Evolutionary conservation across 371 early-diverging fungal species (phyloP), one percentile per base, ranked within the genome.

Genomic region (Thermomucor indicae-seudaticae): DNA sequence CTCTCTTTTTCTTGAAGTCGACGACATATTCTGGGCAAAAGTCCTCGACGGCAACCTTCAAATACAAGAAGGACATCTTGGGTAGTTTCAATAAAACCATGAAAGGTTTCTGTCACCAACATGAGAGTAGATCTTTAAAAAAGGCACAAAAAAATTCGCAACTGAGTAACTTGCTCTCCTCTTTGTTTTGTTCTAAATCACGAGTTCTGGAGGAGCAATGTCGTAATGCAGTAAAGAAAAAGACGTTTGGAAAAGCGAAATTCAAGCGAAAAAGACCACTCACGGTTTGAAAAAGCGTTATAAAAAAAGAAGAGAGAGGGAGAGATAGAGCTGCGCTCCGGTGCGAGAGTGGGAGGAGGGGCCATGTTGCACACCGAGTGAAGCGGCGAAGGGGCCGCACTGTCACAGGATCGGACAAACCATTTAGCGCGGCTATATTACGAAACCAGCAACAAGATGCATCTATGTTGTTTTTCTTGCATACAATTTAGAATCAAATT

Each of bases 21-120:
- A 7, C 90, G 64, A 28, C 61, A 68, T 14, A 86, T 69, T 22
- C 80, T 80, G 4, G 81, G 78, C 14, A 84, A 59, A 0, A 77
- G 42, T 11, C 76, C 77, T 37, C 64, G 62, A 22, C 85, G 80
- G 44, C 83, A 84, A 0, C 83, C 87, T 55, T 89, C 86, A 45
- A 88, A 78, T 11, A 89, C 51, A 11, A 80, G 68, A 31, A 87
- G 64, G 5, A 83, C 84, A 61, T 89, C 90, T 30, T 70, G 65
- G 1, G 84, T 78, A 3, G 69, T 72, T 32, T 70, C 65, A 25
- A 89, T 64, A 44, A 61, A 72, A 5, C 81, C 83, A 49, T 70
- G 73, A 47, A 72, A 80, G 39, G 78, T 78, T 32, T 68, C 67
- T 35, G 67, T 60, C 34, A 66, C 64, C 40, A 58, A 44, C 68